Base-by-base conservation (phyloP, 371 early-diverging fungal genomes). In the Sporodiniella umbellata region DNA sequence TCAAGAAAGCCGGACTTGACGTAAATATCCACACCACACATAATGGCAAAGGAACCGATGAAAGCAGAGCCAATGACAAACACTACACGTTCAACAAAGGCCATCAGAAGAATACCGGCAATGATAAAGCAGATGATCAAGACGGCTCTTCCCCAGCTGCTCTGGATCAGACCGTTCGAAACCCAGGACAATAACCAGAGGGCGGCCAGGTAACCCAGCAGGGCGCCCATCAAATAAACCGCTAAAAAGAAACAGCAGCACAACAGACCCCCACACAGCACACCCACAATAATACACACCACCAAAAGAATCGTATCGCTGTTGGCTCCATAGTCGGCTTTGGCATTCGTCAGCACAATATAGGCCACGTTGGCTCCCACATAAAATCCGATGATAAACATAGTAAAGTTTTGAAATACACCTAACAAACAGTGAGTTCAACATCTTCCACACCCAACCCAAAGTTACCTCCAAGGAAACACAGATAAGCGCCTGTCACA, bases 331-430 rank as follows among this genome's bases (percentile, higher is more conserved):
- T 70, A 80, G 40, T 61, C 56, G 4, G 60, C 28, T 54, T 82
- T 76, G 8, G 67, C 69, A 40, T 84, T 82, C 14, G 60, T 65
- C 38, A 84, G 57, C 14, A 75, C 53, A 18, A 82, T 67, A 58
- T 78, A 84, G 15, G 80, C 74, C 31, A 81, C 38, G 31, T 68
- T 80, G 47, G 70, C 62, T 39, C 72, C 74, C 23, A 70, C 59
- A 39, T 72, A 80, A 58, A 83, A 81, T 8, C 84, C 84, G 42
- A 79, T 65, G 45, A 83, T 54, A 62, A 83, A 83, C 56, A 83
- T 72, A 31, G 81, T 83, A 51, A 80, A 73, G 48, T 70, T 71
- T 58, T 75, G 75, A 56, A 73, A 78, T 17, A 72, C 73, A 45
- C 78, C 81, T 66, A 73, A 18, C 21, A 31, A 22, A 19, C 23